Conservation (phyloP, 2,329 filamentous ascomycete genomes). For the Penicillium sp. region DNA sequence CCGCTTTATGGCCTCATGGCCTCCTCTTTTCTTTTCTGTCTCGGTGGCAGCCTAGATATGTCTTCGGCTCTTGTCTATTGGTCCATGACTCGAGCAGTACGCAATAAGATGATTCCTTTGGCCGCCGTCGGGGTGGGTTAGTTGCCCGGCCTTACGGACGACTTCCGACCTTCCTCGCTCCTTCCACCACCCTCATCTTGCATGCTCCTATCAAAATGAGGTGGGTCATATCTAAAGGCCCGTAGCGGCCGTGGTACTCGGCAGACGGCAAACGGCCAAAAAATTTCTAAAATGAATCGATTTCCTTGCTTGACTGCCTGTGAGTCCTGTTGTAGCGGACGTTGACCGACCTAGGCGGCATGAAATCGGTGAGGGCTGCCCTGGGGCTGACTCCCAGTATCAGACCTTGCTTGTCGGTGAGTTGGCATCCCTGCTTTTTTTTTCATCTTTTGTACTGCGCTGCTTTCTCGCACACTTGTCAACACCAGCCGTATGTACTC, state of each 20-base stretch:
- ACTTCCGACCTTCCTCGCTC: no score
- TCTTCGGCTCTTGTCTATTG: no score
- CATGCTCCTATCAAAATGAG: no score
- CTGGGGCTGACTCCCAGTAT: conserved; percentile 11
- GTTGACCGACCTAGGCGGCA: conserved; percentile 18
- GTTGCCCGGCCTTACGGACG: no score
- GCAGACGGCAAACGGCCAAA: conserved; percentile 8
- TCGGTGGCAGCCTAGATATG: no score
- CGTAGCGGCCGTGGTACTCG: conserved; percentile 9
- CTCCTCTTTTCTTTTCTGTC: no score
- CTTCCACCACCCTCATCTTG: no score
- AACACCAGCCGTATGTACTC: no score
- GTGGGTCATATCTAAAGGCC: conserved; percentile 16
- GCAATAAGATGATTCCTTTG: no score
- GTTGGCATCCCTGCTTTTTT: conserved; percentile 7
- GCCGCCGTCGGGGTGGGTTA: no score
- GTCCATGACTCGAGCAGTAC: no score
- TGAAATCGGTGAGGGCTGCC: conserved; percentile 12
- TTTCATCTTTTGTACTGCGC: background rate
- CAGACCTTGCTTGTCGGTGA: conserved; percentile 16
- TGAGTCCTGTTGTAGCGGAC: conserved; percentile 10
- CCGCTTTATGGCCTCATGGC: no score
- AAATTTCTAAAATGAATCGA: conserved; percentile 4
- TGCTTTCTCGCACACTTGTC: background rate
- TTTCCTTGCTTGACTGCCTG: conserved; percentile 12